Conservation (phyloP, 1,139 yeast genomes). For the Hansenula sp. region DNA sequence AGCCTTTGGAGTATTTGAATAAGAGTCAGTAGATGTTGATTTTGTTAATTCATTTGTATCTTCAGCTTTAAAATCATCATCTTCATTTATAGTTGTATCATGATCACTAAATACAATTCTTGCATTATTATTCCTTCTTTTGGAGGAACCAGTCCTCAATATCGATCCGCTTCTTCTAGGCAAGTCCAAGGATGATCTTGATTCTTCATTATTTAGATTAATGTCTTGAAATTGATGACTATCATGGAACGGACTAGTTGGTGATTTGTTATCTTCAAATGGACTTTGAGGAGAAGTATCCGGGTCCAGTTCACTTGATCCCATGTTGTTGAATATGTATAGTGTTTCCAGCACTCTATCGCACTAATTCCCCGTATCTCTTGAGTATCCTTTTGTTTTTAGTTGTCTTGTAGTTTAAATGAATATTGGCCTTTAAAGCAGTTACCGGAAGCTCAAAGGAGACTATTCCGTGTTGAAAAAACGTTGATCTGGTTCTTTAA, state of each 20-base stretch:
- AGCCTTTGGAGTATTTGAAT: slow-evolving; percentile 16
- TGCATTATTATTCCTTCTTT: slow-evolving; percentile 13
- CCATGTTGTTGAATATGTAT: background rate
- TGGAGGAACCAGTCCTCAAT: slow-evolving; percentile 11
- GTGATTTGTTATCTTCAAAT: slow-evolving; percentile 1
- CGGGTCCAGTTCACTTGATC: background rate
- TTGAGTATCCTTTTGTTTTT: too few species aligned
- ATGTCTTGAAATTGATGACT: slow-evolving; percentile 2
- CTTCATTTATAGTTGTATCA: slow-evolving; percentile 12
- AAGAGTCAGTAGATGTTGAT: slow-evolving; percentile 15
- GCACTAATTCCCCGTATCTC: too few species aligned
- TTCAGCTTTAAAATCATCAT: slow-evolving; percentile 2
- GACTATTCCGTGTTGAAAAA: too few species aligned
- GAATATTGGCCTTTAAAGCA: too few species aligned
- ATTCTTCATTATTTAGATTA: background rate
- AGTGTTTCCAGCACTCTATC: too few species aligned
- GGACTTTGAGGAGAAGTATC: slow-evolving; percentile 1
- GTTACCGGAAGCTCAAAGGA: too few species aligned
- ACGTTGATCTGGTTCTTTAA: too few species aligned
- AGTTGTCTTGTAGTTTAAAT: too few species aligned
- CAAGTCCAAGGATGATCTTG: background rate
- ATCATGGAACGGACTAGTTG: slow-evolving; percentile 3
- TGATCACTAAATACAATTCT: slow-evolving; percentile 20
- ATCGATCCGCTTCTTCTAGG: slow-evolving; percentile 14
- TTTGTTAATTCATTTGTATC: slow-evolving; percentile 12